Evolutionary conservation across 768 basidiomycete genomes (phyloP), one percentile per base, ranked within the genome.

Genomic region (Agrocybe pediades): DNA sequence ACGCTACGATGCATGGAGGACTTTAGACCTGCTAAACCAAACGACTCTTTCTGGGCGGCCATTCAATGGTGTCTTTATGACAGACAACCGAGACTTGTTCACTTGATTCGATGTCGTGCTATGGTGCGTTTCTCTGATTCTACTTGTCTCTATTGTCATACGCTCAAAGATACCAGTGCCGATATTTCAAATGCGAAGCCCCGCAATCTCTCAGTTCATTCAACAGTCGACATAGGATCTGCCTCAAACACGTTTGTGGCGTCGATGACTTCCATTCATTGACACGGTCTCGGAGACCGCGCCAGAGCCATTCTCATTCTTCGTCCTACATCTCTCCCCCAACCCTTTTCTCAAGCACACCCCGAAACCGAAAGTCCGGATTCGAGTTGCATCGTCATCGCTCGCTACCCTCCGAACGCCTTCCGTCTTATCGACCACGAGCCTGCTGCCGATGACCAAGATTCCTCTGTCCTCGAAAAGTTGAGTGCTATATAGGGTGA

Each of bases 351-450:
- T 16, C 82, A 87, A 56, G 76, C 80, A 1, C 79, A 82, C 36
- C 84, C 83, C 5, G 72, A n/a, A n/a, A n/a, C n/a, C n/a, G n/a
- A 79, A 6, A 75, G 71, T 13, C 69, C 81, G 0, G 67, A 80
- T 20, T 66, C 71, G 2, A 66, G 95, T 30, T 78, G 82, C 57
- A 74, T 98, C 27, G 95, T 95, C 3, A 68, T 98, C 6, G 71
- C 92, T 16, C 83, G 92, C 59, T 78, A 93, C 61, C 75, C 85
- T 0, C 74, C 81, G 6, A 72, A 90, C 55, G 92, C 93, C 2
- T 85, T 86, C 59, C 85, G 92, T 9, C 83, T 98, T 1, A 90
- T 98, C 23, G 97, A 98, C 62, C 91, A 95, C 57, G 96, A 97
- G 2, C 96, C 96, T 1, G 67, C 87, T 0, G 90, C 85, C 46